These are phyloP conservation scores for Leishmania turanica DNA, from an alignment of 208 protist species.

Conservation along the genomic window DNA sequence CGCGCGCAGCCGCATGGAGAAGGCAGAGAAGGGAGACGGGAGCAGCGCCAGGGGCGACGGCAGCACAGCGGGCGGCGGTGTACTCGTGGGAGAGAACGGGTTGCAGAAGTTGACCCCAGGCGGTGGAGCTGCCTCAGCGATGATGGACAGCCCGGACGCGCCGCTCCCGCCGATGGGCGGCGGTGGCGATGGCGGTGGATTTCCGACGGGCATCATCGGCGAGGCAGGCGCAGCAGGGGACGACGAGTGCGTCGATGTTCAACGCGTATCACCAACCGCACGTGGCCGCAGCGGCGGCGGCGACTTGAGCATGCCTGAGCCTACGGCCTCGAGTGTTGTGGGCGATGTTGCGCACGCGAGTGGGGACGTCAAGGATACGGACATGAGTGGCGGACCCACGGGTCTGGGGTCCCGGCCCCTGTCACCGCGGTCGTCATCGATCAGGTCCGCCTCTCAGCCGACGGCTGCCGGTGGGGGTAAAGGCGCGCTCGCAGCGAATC, in stretches of 20 bases:
- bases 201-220: not conserved
- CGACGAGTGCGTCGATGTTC: not conserved
- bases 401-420: not conserved
- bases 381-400: not conserved
- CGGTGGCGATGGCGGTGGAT: slow-evolving; percentile 1
- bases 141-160: not conserved
- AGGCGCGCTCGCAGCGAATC: not conserved
- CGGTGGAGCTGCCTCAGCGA: not conserved
- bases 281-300: not conserved
- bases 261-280: not conserved
- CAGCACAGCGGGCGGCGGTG: not conserved
- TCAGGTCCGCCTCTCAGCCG: not conserved
- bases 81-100: not conserved
- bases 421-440: not conserved
- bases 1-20: slow-evolving; percentile 15
- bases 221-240: not conserved
- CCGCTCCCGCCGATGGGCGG: not conserved
- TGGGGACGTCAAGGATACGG: not conserved
- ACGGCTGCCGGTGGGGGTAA: not conserved
- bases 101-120: not conserved
- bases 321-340: not conserved
- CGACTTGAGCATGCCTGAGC: too few relatives aligned
- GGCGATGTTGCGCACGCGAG: not conserved
- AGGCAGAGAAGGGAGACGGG: not conserved
- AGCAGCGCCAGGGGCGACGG: not conserved